A percentile compares a stretch with the other conserved stretches of the same genome.
Conservation (phyloP, 2,329 filamentous ascomycete genomes). For the Epichloe gansuensis region DNA sequence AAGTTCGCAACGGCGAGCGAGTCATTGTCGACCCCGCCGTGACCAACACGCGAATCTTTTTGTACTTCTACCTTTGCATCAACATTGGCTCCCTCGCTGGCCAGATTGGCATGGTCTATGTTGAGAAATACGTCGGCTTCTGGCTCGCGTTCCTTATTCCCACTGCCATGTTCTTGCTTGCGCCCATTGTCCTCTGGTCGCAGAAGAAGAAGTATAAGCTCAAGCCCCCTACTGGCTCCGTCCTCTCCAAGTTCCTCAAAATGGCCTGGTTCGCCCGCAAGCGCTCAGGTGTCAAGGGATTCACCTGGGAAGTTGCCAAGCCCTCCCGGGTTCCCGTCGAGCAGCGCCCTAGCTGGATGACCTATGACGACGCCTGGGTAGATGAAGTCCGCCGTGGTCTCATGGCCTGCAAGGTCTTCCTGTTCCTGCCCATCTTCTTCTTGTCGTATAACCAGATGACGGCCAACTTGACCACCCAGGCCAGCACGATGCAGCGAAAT, state of each 20-base stretch:
- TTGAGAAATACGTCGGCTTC: slow-evolving; percentile 66
- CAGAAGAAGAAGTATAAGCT: slow-evolving; percentile 49
- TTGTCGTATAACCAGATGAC: slow-evolving; percentile 48
- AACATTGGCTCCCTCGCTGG: slow-evolving; percentile 50
- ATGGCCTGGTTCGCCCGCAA: slow-evolving; percentile 51
- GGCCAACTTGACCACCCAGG: slow-evolving; percentile 51
- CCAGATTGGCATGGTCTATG: slow-evolving; percentile 54
- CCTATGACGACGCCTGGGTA: slow-evolving; percentile 73
- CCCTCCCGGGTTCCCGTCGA: slow-evolving; percentile 47
- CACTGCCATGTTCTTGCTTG: slow-evolving; percentile 50
- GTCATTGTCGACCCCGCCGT: slow-evolving; percentile 60
- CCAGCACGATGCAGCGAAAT: slow-evolving; percentile 51
- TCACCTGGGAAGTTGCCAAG: slow-evolving; percentile 58
- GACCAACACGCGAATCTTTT: slow-evolving; percentile 56
- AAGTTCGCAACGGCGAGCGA: slow-evolving; percentile 46
- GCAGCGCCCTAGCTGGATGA: slow-evolving; percentile 60
- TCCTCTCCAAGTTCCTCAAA: slow-evolving; percentile 53
- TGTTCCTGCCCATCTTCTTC: slow-evolving; percentile 56
- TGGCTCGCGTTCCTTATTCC: slow-evolving; percentile 61
- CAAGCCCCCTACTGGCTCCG: slow-evolving; percentile 57
- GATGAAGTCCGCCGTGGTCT: slow-evolving; percentile 63
- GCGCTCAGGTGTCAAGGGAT: slow-evolving; percentile 50
- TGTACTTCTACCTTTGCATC: slow-evolving; percentile 47
- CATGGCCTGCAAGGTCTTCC: slow-evolving; percentile 57
- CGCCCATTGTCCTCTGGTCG: slow-evolving; percentile 48